Conservation (phyloP, 2,329 filamentous ascomycete species). For the Diaporthe velutina region DNA sequence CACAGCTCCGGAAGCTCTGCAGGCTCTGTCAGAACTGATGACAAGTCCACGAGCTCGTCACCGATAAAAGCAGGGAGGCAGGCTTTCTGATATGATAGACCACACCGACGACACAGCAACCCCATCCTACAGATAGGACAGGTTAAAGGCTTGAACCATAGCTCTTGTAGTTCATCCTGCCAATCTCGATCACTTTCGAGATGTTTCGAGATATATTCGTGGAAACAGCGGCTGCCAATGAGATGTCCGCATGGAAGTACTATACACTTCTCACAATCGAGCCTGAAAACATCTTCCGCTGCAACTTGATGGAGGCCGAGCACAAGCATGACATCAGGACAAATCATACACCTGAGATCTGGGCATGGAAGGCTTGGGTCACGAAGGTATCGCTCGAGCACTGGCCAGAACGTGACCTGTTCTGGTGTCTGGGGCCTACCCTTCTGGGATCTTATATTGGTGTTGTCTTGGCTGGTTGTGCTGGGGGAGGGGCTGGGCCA, state of each 20-base stretch:
- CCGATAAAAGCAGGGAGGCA: not conserved
- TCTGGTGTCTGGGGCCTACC: not conserved
- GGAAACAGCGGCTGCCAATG: not conserved
- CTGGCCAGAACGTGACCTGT: not conserved
- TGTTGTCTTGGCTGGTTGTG: too few relatives aligned
- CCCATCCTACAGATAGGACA: not conserved
- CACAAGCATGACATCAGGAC: not conserved
- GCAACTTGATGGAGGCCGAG: not conserved
- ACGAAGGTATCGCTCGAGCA: not conserved
- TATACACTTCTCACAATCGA: not conserved
- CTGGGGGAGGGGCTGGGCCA: fast-evolving
- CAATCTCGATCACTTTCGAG: not conserved
- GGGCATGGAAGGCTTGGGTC: not conserved
- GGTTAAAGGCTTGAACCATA: not conserved
- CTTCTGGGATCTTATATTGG: not conserved
- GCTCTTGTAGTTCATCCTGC: not conserved
- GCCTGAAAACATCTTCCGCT: not conserved
- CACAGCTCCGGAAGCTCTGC: not conserved
- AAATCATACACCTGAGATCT: not conserved
- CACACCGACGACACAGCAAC: not conserved
- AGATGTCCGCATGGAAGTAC: constrained; percentile 10
- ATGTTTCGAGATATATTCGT: not conserved
- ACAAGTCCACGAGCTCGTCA: not conserved
- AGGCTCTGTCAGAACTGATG: not conserved
- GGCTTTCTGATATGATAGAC: not conserved